Base-by-base conservation (phyloP, 78 protist genomes). In the slime mould (Dictyostelium discoideum) region DNA sequence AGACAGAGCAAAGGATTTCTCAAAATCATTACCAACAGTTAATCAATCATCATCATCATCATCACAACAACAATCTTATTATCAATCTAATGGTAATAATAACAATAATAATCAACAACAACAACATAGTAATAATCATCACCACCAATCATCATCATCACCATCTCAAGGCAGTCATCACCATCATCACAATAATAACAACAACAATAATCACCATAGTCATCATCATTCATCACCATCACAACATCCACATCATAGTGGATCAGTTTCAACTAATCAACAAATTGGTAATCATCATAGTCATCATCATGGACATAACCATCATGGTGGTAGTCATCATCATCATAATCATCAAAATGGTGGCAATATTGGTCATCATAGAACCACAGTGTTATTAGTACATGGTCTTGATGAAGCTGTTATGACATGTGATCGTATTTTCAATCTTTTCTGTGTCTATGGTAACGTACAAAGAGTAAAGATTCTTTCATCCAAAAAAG, bases 401-500 rank as follows among this genome's bases (percentile, higher is more conserved):
- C 94, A 96, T 85, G 88, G 88, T 16, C 69, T 96, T 10, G 93
- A 76, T 37, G 97, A 86, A 16, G 39, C 8, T 16, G 20, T 60
- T 7, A 60, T 96, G 77, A 95, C 78, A 14, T 92, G 95, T 57
- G 98, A 97, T 69, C 86, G 90, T 67, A 46, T 97, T 42, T 97
- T 96, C 85, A 97, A 97, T 78, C 16, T 97, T 14, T 92, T 96
- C 69, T 85, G 95, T 39, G 54, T 97, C 39, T 97, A 97, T 84
- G 98, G 98, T 54, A 96, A 93, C 63, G 97, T 97, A 20, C 86
- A 72, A 79, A 94, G 93, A 86, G 81, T 96, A 26, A 97, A 97
- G 84, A 81, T 83, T 18, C 93, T 97, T 13, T 85, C 97, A 42
- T 67, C 85, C 54, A 97, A 97, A 73, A 82, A 46, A 18, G 98